These are phyloP conservation scores for Colletotrichum orbiculare DNA, from an alignment of 2,329 filamentous ascomycete genomes.

Conservation along the genomic window DNA sequence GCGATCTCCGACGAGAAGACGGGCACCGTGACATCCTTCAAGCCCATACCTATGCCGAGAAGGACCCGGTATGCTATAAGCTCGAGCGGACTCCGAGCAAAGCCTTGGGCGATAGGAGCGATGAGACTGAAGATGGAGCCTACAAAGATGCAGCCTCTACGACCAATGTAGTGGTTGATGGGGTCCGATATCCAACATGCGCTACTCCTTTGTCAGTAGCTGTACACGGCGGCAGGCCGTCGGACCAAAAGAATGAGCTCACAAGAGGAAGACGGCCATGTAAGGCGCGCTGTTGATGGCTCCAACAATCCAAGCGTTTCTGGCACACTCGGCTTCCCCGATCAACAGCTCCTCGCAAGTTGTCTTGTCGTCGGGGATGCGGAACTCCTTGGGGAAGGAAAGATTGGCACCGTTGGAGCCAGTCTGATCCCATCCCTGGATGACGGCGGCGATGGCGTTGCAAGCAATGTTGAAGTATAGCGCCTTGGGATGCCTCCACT, in stretches of 20 bases:
- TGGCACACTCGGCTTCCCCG: constrained; percentile 15
- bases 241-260: background rate
- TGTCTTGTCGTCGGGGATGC: constrained; percentile 55
- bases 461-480: constrained; percentile 62
- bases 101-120: constrained; percentile 68
- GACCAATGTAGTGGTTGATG: constrained; percentile 66
- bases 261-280: constrained; percentile 42
- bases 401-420: constrained; percentile 61
- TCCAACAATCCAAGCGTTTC: constrained; percentile 70
- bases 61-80: constrained; percentile 61
- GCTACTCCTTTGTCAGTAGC: background rate
- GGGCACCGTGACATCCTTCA: constrained; percentile 60
- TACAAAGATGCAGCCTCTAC: constrained; percentile 73
- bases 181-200: constrained; percentile 71
- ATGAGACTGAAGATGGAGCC: constrained; percentile 71
- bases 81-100: constrained; percentile 68
- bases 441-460: constrained; percentile 64
- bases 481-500: constrained; percentile 60
- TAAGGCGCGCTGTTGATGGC: constrained; percentile 65
- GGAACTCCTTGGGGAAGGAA: constrained; percentile 57
- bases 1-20: constrained; percentile 65
- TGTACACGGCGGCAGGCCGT: too few species aligned
- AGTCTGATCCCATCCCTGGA: constrained; percentile 63
- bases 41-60: constrained; percentile 70
- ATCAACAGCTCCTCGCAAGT: constrained; percentile 41